Evolutionary conservation across 495 filamentous ascomycete genomes (phyloP).

Genomic region (Penicillium macrosclerotiorum): DNA sequence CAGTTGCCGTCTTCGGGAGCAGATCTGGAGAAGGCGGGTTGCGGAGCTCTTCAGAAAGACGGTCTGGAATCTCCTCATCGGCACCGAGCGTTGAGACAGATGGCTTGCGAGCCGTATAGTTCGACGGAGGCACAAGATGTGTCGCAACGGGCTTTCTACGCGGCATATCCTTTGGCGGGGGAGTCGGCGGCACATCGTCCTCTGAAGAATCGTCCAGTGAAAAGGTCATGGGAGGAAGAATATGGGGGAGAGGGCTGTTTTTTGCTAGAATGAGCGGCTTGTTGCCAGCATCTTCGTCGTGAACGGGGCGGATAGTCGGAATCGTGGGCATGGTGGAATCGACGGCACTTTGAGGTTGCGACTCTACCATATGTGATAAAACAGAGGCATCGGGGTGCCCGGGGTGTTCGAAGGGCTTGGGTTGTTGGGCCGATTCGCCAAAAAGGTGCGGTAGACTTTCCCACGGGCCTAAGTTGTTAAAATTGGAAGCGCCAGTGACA

Average conservation of each 20-base stretch:
- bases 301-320: slow-evolving; percentile 18
- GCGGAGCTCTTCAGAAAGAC: slow-evolving; percentile 1
- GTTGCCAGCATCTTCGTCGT: slow-evolving; percentile 7
- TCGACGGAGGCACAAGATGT: background rate
- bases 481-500: too few relatives aligned
- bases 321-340: background rate
- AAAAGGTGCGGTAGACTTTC: too few relatives aligned
- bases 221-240: too few relatives aligned
- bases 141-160: background rate
- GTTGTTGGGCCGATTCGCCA: too few relatives aligned
- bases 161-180: background rate
- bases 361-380: too few relatives aligned
- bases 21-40: slow-evolving; percentile 17
- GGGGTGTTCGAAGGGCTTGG: too few relatives aligned
- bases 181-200: background rate
- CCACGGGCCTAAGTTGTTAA: too few relatives aligned
- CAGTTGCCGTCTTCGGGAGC: background rate
- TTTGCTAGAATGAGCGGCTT: slow-evolving; percentile 7
- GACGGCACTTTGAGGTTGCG: too few relatives aligned
- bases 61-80: background rate
- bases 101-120: slow-evolving; percentile 7
- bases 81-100: slow-evolving; percentile 25
- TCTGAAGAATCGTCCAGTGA: too few relatives aligned
- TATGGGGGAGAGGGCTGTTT: too few relatives aligned
- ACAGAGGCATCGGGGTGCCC: too few relatives aligned